Percentiles rank a stretch among this genome's conserved stretches.
Evolutionary conservation across 1,284 basidiomycete genomes (phyloP).

Genomic region (Rhodotorula sp.): DNA sequence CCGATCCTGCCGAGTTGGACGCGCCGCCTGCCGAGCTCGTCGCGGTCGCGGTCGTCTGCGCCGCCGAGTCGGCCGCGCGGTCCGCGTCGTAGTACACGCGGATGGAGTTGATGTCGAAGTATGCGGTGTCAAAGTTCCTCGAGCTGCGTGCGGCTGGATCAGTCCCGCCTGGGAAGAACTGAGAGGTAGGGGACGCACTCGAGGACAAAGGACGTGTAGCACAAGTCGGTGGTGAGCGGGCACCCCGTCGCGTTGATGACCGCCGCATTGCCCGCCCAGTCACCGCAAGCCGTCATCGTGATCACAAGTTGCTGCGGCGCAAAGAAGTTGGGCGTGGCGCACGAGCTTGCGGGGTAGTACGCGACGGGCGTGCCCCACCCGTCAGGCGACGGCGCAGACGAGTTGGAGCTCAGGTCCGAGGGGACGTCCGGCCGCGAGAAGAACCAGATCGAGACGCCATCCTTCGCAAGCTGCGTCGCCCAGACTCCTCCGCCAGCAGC

Average conservation of each 20-base stretch:
- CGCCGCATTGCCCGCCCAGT: slow-evolving; percentile 30
- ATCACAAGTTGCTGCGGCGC: slow-evolving; percentile 33
- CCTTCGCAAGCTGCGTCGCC: slow-evolving; percentile 28
- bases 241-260: slow-evolving; percentile 34
- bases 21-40: background rate
- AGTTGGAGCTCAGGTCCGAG: slow-evolving; percentile 22
- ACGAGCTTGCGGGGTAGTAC: slow-evolving; percentile 16
- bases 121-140: slow-evolving; percentile 36
- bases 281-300: slow-evolving; percentile 40
- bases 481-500: slow-evolving; percentile 46
- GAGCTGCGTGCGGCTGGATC: background rate
- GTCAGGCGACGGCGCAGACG: slow-evolving; percentile 21
- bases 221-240: slow-evolving; percentile 22
- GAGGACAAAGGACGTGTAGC: slow-evolving; percentile 38
- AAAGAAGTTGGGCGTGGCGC: slow-evolving; percentile 28
- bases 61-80: slow-evolving; percentile 7
- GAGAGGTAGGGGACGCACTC: background rate
- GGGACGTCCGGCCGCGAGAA: slow-evolving; percentile 35
- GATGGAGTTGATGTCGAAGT: slow-evolving; percentile 38
- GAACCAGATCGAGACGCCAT: slow-evolving; percentile 42
- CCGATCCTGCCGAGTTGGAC: no score
- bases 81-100: slow-evolving; percentile 32
- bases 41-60: background rate
- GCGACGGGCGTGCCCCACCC: slow-evolving; percentile 33
- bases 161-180: no score